Base-by-base conservation (phyloP, 257 asterid species). In the Penstemon newberryi region DNA sequence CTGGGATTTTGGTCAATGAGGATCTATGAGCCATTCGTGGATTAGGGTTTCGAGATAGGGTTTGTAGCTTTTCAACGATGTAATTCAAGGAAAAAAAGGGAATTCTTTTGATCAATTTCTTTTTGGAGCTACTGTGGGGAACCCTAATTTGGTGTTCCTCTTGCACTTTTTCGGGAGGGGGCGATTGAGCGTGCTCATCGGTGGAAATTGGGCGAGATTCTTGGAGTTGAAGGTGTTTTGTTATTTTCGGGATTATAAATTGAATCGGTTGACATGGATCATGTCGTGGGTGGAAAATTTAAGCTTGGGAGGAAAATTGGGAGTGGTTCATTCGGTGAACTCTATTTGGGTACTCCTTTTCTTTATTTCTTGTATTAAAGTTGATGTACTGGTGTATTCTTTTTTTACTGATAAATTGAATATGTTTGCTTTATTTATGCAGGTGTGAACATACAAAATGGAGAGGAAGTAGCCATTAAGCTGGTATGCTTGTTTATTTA, bases 381-480 rank as follows among this genome's bases (percentile, higher is more conserved):
- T 46, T 49, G 49, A 56, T 71, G 4, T 25, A 25, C 33, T 25
- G 33, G 33, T 25, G 33, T 25, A 25, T 25, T 25, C 33, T 25
- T 3, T 37, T 25, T 64, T 55, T 52, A 0, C 46, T 5, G 43
- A 46, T 19, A 46, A 36, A n/a, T 46, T 38, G 42, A 1, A 40
- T 60, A 12, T 57, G 60, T n/a, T 63, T 71, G 61, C 49, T 79
- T 67, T 70, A 15, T 72, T 62, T 71, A 57, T 78, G 69, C 74
- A 92, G 98, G 98, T 78, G 95, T 89, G 69, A 87, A 85, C 70
- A 72, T 87, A 78, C 96, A 89, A 73, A 92, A 74, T 80, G 96
- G 96, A 79, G 98, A 92, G 84, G 98, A 92, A 87, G 95, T 89
- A 36, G 98, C 89, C 62, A 78, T 92, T 70, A 92, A 92, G 86